Conservation (phyloP, 305 asterid genomes). For the Solanum hybrid region DNA sequence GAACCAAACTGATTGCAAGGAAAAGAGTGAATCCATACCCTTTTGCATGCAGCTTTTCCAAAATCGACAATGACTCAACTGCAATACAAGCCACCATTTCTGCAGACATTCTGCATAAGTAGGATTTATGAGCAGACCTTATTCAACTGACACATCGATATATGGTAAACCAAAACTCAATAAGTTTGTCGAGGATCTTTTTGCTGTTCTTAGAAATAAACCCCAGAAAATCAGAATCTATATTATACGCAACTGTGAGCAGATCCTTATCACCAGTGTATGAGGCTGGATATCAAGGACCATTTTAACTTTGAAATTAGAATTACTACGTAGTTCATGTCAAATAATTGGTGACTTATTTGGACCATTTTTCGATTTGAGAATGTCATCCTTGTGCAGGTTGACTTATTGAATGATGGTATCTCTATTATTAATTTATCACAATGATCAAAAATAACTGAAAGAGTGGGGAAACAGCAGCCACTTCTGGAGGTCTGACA, state of each 20-base stretch:
- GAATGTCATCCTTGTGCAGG: slow-evolving; percentile 58
- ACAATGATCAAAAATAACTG: neutral
- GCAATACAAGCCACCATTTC: slow-evolving; percentile 44
- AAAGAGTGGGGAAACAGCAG: neutral
- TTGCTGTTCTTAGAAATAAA: neutral
- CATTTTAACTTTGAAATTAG: neutral
- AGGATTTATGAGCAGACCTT: neutral
- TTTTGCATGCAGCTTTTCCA: slow-evolving; percentile 32
- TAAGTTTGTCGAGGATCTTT: neutral
- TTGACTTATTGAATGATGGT: neutral
- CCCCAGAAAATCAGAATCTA: neutral
- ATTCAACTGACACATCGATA: neutral
- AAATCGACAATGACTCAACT: slow-evolving; percentile 30
- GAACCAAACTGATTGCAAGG: neutral
- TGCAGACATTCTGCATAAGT: slow-evolving; percentile 24
- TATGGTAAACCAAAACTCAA: neutral
- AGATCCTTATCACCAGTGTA: neutral
- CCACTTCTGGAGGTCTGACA: neutral
- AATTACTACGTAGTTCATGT: neutral
- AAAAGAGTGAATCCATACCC: slow-evolving; percentile 15
- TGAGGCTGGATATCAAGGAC: neutral
- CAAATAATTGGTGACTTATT: neutral
- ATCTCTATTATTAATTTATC: neutral
- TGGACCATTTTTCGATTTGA: slow-evolving; percentile 15
- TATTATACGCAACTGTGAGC: neutral